phyloP scores from a whole-genome alignment of 2,329 filamentous ascomycete species.

The Ascosphaera aggregata region DNA sequence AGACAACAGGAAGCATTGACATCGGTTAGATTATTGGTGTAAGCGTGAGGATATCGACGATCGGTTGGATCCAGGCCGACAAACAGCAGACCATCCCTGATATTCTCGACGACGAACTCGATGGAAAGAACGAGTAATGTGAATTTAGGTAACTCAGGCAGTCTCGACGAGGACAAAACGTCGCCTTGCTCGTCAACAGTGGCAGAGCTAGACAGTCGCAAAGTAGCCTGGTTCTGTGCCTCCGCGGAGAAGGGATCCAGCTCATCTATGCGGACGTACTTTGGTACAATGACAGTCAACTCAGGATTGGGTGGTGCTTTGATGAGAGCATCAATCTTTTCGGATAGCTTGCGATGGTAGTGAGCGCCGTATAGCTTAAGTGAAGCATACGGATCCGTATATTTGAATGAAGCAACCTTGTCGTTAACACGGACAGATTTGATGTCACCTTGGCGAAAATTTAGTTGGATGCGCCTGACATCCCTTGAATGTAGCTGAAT shows the following conservation, averaged over 20 bases:
- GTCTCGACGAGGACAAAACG: constrained; percentile 13
- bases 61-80: constrained; percentile 65
- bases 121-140: constrained; percentile 42
- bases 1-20: constrained; percentile 63
- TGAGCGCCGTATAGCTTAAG: constrained; percentile 32
- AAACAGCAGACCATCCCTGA: constrained; percentile 77
- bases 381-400: constrained; percentile 22
- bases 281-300: constrained; percentile 34
- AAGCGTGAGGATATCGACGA: constrained; percentile 69
- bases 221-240: constrained; percentile 21
- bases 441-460: constrained; percentile 38
- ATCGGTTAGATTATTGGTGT: constrained; percentile 59
- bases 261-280: constrained; percentile 37
- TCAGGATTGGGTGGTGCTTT: constrained; percentile 30
- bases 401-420: constrained; percentile 17
- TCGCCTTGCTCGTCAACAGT: constrained; percentile 15
- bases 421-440: constrained; percentile 26
- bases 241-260: constrained; percentile 29
- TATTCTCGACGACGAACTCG: constrained; percentile 51
- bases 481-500: constrained; percentile 40
- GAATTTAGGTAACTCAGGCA: constrained; percentile 24
- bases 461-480: constrained; percentile 31
- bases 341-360: constrained; percentile 57
- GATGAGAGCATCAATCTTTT: constrained; percentile 37
- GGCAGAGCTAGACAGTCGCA: constrained; percentile 18